Evolutionary conservation across 108 stramenopile genomes (phyloP).

Genomic region (Cyclostephanos invisitatus): DNA sequence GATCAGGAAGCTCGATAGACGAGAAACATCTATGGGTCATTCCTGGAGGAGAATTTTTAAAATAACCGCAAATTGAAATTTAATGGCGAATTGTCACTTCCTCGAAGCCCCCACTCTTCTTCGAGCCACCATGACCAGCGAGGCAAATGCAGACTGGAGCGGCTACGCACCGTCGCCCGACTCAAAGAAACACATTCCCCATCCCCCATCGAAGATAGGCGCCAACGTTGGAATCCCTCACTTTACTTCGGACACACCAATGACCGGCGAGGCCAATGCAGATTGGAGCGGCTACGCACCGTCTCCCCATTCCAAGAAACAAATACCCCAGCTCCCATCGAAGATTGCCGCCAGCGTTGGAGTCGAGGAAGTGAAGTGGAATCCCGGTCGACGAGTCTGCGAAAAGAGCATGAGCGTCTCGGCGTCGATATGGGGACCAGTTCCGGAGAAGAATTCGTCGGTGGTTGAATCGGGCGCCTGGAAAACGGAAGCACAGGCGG

Average conservation of each 20-base stretch:
- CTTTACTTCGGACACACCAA: not conserved
- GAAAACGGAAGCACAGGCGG: constrained; percentile 53
- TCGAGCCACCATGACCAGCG: not conserved
- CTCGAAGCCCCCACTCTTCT: no score
- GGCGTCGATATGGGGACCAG: constrained; percentile 24
- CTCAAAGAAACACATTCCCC: not conserved
- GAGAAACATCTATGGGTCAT: no score
- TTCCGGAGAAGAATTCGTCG: constrained; percentile 20
- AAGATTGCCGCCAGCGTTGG: constrained; percentile 34
- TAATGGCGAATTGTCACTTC: no score
- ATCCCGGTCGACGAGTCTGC: constrained; percentile 21
- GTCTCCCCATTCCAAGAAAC: constrained; percentile 25
- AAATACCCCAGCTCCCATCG: constrained; percentile 24
- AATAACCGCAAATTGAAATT: no score
- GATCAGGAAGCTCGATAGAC: no score
- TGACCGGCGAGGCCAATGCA: constrained; percentile 20
- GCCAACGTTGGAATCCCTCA: not conserved
- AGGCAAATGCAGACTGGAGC: constrained; percentile 54
- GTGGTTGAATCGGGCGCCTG: constrained; percentile 24
- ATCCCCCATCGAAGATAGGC: constrained; percentile 26
- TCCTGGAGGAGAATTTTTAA: no score
- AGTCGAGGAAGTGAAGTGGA: constrained; percentile 12
- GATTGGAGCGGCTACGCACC: constrained; percentile 60
- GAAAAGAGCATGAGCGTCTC: constrained; percentile 11
- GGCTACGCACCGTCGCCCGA: constrained; percentile 33